Evolutionary conservation across 257 asterid species (phyloP), one percentile per base, ranked within the genome.

Genomic region (Catharanthus roseus): DNA sequence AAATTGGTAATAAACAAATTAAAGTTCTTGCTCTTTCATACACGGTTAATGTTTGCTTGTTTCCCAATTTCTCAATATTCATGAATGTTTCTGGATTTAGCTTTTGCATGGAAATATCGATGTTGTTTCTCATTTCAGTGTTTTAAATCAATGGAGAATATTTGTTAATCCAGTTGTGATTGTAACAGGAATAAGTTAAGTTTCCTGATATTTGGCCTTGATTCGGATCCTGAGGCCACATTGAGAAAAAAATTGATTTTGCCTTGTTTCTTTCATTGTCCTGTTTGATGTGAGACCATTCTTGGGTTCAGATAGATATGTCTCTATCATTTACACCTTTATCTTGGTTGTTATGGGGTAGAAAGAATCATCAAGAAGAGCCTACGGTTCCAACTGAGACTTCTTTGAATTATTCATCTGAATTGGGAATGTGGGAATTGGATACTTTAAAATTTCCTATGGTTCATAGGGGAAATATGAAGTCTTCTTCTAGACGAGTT

Each of bases 271-370:
- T 33, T 29, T 28, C 50, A 64, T 61, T 10, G 54, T 66, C 58
- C 72, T 42, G 58, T 44, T 68, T 65, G 60, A 44, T 49, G 42
- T 68, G 26, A 51, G 41, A 66, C 50, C 45, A 58, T 10, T 58
- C 57, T 36, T 56, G 69, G 75, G 64, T 68, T 54, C 62, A 29
- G 68, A 42, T 44, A 38, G 78, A 69, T 13, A 82, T 80, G 86
- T 75, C 86, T 39, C 31, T 82, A 47, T 79, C 84, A 53, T 78
- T 84, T 19, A 71, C 75, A 33, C 75, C 77, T 42, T 28, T 82
- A 28, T 74, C 85, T 12, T 77, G 83, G 85, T 79, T 81, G 82
- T 69, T 64, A 31, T 80, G 85, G 84, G 65, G 88, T 75, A 81
- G 85, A 65, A 84, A 79, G 77, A 76, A 77, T 74, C 71, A 56